Conservation (phyloP, 495 filamentous ascomycete genomes). For the Tuber microsphaerosporum region DNA sequence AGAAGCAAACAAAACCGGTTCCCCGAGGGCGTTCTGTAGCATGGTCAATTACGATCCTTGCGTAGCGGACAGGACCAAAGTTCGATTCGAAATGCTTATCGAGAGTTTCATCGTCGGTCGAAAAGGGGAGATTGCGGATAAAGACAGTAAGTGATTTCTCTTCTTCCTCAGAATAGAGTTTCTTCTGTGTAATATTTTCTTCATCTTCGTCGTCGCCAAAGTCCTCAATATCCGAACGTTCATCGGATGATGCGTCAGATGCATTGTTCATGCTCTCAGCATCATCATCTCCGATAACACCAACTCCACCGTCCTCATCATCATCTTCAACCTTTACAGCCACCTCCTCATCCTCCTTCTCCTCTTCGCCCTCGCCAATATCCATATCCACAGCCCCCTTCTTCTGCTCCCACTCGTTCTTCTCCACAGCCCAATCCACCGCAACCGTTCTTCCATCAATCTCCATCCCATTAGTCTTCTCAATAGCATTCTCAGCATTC, state of each 20-base stretch:
- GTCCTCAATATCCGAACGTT: conserved; percentile 36
- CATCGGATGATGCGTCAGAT: conserved; percentile 34
- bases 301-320: conserved; percentile 44
- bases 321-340: conserved; percentile 46
- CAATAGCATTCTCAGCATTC: conserved; percentile 85
- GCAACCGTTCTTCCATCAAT: conserved; percentile 80
- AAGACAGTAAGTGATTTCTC: conserved; percentile 73
- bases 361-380: conserved; percentile 41
- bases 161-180: conserved; percentile 37
- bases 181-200: neutral
- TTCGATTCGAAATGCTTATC: conserved; percentile 66
- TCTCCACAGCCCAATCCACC: conserved; percentile 95
- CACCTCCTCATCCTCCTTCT: conserved; percentile 43
- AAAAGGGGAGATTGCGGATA: conserved; percentile 89
- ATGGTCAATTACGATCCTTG: conserved; percentile 76
- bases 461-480: conserved; percentile 76
- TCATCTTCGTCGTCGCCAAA: conserved; percentile 29
- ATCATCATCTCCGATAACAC: conserved; percentile 40
- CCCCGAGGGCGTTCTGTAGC: conserved; percentile 78
- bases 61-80: conserved; percentile 82
- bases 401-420: conserved; percentile 66
- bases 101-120: conserved; percentile 67
- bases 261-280: conserved; percentile 42
- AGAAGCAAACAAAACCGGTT: conserved; percentile 93
- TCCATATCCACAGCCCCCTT: conserved; percentile 37